Evolutionary conservation across 2,329 filamentous ascomycete genomes (phyloP).

Genomic region (Aspergillus brasiliensis): DNA sequence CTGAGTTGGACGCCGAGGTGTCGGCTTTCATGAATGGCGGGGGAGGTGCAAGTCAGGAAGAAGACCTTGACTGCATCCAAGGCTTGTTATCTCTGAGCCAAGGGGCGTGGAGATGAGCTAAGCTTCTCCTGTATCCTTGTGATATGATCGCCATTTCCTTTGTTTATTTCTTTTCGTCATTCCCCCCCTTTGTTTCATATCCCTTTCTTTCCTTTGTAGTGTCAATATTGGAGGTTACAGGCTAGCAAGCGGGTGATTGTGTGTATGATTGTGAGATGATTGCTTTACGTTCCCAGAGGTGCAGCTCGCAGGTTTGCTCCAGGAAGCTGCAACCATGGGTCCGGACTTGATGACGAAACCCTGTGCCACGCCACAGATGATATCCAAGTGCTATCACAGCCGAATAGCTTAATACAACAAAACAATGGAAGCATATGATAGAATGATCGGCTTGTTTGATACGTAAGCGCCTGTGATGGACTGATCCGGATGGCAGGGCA

Average conservation of each 20-base stretch:
- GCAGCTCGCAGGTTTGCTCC: not conserved
- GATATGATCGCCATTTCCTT: constrained; percentile 23
- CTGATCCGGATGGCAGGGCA: not conserved
- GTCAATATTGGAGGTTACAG: constrained; percentile 30
- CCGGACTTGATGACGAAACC: constrained; percentile 13
- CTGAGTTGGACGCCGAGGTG: constrained; percentile 63
- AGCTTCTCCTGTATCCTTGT: constrained; percentile 5
- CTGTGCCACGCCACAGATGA: constrained; percentile 2
- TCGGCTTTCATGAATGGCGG: constrained; percentile 71
- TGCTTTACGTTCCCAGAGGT: constrained; percentile 13
- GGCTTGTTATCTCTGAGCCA: constrained; percentile 87
- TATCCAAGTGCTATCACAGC: constrained; percentile 1
- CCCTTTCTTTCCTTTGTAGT: constrained; percentile 20
- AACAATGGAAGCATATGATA: not conserved
- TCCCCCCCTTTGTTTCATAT: constrained; percentile 23
- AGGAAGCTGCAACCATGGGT: not conserved
- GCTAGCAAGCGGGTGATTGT: constrained; percentile 32
- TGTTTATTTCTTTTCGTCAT: constrained; percentile 24
- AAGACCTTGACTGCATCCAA: constrained; percentile 85
- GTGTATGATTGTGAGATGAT: constrained; percentile 27
- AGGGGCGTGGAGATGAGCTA: constrained; percentile 76
- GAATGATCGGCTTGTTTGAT: not conserved
- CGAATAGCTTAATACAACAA: constrained; percentile 6
- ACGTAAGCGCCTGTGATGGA: not conserved
- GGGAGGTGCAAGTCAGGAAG: constrained; percentile 65